Base-by-base conservation (phyloP, 441 rosid species). In the Pelargonium myrrhifolium region DNA sequence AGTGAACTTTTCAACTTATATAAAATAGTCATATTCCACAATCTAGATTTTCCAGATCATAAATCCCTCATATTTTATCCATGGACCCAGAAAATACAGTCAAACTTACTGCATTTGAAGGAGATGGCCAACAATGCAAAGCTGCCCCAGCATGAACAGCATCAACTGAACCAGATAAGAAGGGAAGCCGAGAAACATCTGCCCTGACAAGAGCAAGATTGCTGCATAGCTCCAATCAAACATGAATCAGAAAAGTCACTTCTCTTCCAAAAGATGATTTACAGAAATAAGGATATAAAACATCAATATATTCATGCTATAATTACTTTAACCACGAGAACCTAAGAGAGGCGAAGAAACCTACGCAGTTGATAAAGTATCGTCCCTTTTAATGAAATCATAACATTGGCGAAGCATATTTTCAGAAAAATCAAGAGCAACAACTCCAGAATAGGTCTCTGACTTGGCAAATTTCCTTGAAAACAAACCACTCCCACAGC, bases 91-190 rank as follows among this genome's bases (percentile, higher is more conserved):
- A 15, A 62, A n/a, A 40, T 56, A 21, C 58, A 70, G 64, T 12
- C 8, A 61, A 55, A 72, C 83, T 78, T 81, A 87, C 97, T 47
- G 97, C 98, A 77, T 84, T 93, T 3, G 97, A 87, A 78, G 95
- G 85, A 67, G 95, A 87, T 61, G 98, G 95, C 97, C 98, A 93
- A 75, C 97, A 93, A 63, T 90, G 97, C 64, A 93, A 68, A 42
- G 98, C 98, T 4, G 96, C 96, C 71, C 90, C 97, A 71, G 97
- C 98, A 75, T 93, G 98, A 68, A 90, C 83, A 42, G 96, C 97
- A 55, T 90, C 98, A 76, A 93, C 78, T 31, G 92, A 89, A 69
- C 86, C 80, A 0, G 97, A 86, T 10, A 86, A 59, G 70, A 93
- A 93, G 51, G 97, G 97, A 70, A 90, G 96, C 61, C 98, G 83